phyloP scores from a whole-genome alignment of 176 grass and related monocot species.

The Lolium perenne region DNA sequence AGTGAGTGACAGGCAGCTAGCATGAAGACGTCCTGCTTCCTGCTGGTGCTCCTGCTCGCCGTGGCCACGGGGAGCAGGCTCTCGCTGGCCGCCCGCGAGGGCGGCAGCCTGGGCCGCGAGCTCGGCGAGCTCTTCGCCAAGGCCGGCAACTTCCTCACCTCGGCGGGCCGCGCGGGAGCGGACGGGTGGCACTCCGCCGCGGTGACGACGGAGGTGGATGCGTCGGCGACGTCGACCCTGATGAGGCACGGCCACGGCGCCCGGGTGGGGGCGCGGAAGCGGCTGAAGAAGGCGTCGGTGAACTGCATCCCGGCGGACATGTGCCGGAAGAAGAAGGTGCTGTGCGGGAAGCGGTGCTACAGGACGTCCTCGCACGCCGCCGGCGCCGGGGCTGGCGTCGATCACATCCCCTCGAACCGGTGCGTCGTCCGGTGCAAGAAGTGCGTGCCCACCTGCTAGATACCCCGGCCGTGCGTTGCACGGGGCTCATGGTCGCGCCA shows the following conservation, averaged over 20 bases:
- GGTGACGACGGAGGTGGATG: not conserved
- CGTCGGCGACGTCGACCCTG: not conserved
- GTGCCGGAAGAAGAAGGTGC: constrained; percentile 72
- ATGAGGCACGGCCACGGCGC: not conserved
- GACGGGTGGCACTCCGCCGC: constrained; percentile 36
- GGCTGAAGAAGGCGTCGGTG: constrained; percentile 30
- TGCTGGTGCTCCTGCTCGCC: constrained; percentile 58
- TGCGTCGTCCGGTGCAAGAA: constrained; percentile 86
- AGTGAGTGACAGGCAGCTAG: not conserved
- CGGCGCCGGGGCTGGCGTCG: constrained; percentile 16
- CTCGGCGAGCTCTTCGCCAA: constrained; percentile 39
- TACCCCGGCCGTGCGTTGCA: not conserved
- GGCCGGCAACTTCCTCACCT: constrained; percentile 52
- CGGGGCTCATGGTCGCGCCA: not conserved
- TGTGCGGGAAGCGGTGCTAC: constrained; percentile 82
- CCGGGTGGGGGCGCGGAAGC: constrained; percentile 34
- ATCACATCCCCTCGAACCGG: constrained; percentile 46
- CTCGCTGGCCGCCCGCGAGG: constrained; percentile 35
- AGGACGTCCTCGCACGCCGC: constrained; percentile 30
- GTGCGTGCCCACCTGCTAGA: constrained; percentile 89
- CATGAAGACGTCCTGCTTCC: constrained; percentile 61
- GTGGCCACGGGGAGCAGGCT: constrained; percentile 44
- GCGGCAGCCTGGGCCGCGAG: constrained; percentile 47
- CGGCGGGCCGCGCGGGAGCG: constrained; percentile 3
- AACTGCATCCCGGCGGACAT: constrained; percentile 59